Percentiles rank a stretch among this genome's conserved stretches.
Evolutionary conservation across 1,139 yeast genomes (phyloP).

Genomic region (Saccharomyces hybrid): DNA sequence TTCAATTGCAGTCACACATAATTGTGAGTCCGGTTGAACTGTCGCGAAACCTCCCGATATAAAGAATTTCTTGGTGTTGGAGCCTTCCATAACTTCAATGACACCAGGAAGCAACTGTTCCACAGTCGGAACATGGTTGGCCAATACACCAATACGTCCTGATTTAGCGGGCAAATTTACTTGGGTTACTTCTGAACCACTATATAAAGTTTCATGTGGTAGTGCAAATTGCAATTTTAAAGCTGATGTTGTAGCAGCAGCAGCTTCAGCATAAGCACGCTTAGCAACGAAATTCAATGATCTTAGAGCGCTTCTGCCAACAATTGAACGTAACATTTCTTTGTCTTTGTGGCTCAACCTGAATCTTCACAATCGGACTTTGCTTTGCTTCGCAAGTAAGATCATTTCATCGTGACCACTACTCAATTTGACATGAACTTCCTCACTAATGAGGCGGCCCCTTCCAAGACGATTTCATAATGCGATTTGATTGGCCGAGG

Average conservation of each 20-base stretch:
- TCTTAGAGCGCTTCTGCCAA: constrained; percentile 39
- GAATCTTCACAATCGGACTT: neutral
- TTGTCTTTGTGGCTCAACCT: neutral
- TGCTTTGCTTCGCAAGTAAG: no score
- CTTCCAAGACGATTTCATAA: neutral
- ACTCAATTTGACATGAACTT: neutral
- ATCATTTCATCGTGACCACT: neutral
- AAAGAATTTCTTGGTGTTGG: constrained; percentile 65
- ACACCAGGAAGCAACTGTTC: constrained; percentile 97
- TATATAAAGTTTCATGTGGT: constrained; percentile 56
- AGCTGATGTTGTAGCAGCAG: constrained; percentile 19
- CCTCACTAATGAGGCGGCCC: neutral
- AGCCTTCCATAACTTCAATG: constrained; percentile 82
- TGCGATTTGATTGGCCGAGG: neutral
- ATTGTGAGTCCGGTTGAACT: constrained; percentile 88
- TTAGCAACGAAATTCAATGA: constrained; percentile 54
- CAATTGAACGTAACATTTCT: constrained; percentile 21
- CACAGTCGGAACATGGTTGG: constrained; percentile 96
- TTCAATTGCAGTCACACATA: constrained; percentile 90
- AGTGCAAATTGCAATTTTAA: constrained; percentile 85
- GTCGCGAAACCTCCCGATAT: constrained; percentile 97
- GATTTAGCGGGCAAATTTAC: constrained; percentile 94
- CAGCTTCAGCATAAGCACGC: constrained; percentile 85
- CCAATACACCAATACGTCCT: constrained; percentile 96
- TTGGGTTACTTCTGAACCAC: constrained; percentile 48